A percentile compares a stretch with the other conserved stretches of the same genome.
phyloP scores from a whole-genome alignment of 1,139 yeast genomes.

The Candida sojae region DNA sequence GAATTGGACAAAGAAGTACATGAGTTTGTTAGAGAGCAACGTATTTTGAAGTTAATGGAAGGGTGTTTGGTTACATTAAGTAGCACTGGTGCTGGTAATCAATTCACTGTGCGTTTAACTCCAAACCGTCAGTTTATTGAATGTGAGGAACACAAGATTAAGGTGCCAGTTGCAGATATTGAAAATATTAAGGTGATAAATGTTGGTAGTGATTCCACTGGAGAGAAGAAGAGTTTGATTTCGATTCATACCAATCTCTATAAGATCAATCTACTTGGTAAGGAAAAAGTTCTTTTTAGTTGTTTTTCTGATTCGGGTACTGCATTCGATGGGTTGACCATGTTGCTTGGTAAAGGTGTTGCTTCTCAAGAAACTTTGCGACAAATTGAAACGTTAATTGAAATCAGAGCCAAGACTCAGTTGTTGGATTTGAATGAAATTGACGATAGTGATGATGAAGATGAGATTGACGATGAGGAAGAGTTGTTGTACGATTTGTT shows the following conservation, averaged over 20 bases:
- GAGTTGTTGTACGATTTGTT: slow-evolving; percentile 28
- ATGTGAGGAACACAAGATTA: background rate
- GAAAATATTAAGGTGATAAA: slow-evolving; percentile 1
- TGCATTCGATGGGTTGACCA: slow-evolving; percentile 75
- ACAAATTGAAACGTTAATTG: slow-evolving; percentile 59
- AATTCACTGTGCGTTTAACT: background rate
- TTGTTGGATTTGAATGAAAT: slow-evolving; percentile 47
- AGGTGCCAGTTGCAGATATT: slow-evolving; percentile 2
- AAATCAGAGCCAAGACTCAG: slow-evolving; percentile 66
- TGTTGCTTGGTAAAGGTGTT: slow-evolving; percentile 46
- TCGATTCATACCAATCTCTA: slow-evolving; percentile 55
- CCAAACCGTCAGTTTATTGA: slow-evolving; percentile 3
- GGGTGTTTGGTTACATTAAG: slow-evolving; percentile 1
- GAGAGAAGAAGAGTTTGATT: slow-evolving; percentile 30
- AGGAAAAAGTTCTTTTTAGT: slow-evolving; percentile 44
- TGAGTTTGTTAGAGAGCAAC: slow-evolving; percentile 78
- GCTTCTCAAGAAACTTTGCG: slow-evolving; percentile 60
- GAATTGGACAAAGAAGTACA: slow-evolving; percentile 60
- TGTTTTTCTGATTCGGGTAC: slow-evolving; percentile 76
- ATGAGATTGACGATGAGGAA: slow-evolving; percentile 43
- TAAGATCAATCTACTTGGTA: slow-evolving; percentile 51
- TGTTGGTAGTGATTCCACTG: slow-evolving; percentile 1
- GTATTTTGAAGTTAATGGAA: slow-evolving; percentile 56
- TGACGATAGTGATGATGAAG: slow-evolving; percentile 27
- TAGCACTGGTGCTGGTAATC: slow-evolving; percentile 1